Base-by-base conservation (phyloP, 306 rosid species). In the Quercus parvula region DNA sequence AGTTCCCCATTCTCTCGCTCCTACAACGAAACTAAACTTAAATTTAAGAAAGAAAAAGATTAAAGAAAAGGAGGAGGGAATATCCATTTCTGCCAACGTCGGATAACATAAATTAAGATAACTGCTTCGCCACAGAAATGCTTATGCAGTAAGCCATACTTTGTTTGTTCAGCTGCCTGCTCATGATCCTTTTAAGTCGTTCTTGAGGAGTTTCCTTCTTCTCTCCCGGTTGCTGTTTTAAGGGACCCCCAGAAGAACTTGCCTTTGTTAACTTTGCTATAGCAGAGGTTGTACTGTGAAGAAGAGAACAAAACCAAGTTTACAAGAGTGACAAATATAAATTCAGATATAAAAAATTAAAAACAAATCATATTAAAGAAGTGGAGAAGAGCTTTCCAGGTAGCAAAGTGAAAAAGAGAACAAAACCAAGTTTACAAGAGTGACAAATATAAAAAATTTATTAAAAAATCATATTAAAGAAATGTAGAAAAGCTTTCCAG, bases 201-300 rank as follows among this genome's bases (percentile, higher is more conserved):
- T 96, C 99, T 81, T 93, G 99, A 77, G 99, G 99, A 71, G 99
- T 96, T 90, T 96, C 98, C 85, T 96, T 96, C 90, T 91, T 96
- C 91, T 90, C 98, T 79, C 85, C 97, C 33, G 75, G 92, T 82
- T 74, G 97, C 85, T 80, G 91, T 79, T 95, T 92, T 73, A 83
- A 81, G 78, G 87, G 77, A 27, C 92, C 97, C 59, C 89, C 92
- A 80, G 97, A 92, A 73, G 93, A 77, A 87, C 94, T 87, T 77
- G 90, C 88, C 87, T 95, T 90, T 7, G 84, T 86, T 68, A 95
- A 80, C 87, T 96, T 93, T 56, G 98, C 89, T 71, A 91, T 73
- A 52, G 97, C 98, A 17, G 94, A 91, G 61, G 99, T 86, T n/a
- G 91, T 73, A 79, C 99, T 96, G 93, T 14, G 67, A 76, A 76